Base-by-base conservation (phyloP, 2,329 filamentous ascomycete species). In the Fusarium anthophilum region DNA sequence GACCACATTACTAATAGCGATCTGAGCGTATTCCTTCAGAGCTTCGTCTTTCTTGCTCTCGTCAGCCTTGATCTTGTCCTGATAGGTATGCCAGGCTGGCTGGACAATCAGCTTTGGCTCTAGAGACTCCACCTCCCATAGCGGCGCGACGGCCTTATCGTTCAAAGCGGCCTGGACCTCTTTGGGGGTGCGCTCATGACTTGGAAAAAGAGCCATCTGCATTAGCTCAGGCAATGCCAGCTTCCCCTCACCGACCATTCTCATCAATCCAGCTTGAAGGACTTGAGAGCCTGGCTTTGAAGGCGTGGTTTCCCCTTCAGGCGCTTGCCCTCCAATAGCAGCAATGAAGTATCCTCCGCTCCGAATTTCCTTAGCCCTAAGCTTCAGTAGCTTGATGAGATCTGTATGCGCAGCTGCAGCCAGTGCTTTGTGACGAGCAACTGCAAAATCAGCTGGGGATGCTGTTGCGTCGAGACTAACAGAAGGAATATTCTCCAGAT, bases 401-500 rank as follows among this genome's bases (percentile, higher is more conserved):
- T 69, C 63, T 12, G n/a, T 41, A 8, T 69, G 66, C 6, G 12
- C 66, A 2, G 66, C 56, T n/a, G 24, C 6, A 0, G 66, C 45
- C 2, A 69, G 64, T 1, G 66, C 66, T 5, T 57, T 63, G 14
- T 69, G 66, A 1, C 66, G 63, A 24, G 63, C 63, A 11, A 35
- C 51, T 13, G 44, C 56, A 5, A 68, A 69, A 20, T 68, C 66
- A 15, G 63, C 41, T 6, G 63, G 56, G 0, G 66, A 51, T 14
- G 50, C 66, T 18, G 66, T 56, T n/a, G 66, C 66, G 9, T 69
- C 66, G 4, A 68, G 43, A 24, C 28, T 38, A 14, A 63, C 20
- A 0, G 50, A 20, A 2, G 66, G 66, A 4, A 50, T 35, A 1
- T 57, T 39, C n/a, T 69, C 32, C 0, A 69, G 66, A 11, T 68